phyloP scores from a whole-genome alignment of 305 asterid species.

The Vinca major region DNA sequence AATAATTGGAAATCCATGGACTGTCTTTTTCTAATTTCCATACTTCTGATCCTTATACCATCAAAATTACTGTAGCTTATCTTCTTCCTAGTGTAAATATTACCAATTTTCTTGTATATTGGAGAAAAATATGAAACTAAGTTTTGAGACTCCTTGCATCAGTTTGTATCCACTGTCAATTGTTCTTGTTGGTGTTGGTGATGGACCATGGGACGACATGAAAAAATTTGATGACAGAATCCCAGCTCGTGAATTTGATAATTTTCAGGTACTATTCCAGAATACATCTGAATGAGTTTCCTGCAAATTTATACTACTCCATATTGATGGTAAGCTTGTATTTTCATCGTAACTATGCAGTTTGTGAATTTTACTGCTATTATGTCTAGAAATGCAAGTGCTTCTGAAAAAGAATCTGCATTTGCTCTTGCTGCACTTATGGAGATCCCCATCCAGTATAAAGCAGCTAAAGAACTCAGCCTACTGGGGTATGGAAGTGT shows the following conservation, averaged over 20 bases:
- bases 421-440: constrained; percentile 84
- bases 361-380: constrained; percentile 72
- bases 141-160: constrained; percentile 15
- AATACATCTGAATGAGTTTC: neutral
- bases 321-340: neutral
- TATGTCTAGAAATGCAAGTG: constrained; percentile 36
- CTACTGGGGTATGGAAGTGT: constrained; percentile 48
- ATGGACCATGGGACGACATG: constrained; percentile 95
- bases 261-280: constrained; percentile 52
- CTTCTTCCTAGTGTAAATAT: neutral
- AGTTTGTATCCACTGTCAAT: constrained; percentile 70
- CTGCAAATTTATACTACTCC: neutral
- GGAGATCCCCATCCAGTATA: constrained; percentile 76
- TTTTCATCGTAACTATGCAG: constrained; percentile 27
- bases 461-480: constrained; percentile 51
- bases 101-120: neutral
- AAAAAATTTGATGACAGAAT: constrained; percentile 68
- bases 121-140: neutral
- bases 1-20: neutral
- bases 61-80: neutral
- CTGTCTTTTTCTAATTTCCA: neutral
- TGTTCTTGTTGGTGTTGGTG: constrained; percentile 85
- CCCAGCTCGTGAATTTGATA: constrained; percentile 65
- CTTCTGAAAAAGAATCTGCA: constrained; percentile 53
- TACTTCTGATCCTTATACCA: neutral